Base-by-base conservation (phyloP, 768 basidiomycete species). In the Trametes cingulata region DNA sequence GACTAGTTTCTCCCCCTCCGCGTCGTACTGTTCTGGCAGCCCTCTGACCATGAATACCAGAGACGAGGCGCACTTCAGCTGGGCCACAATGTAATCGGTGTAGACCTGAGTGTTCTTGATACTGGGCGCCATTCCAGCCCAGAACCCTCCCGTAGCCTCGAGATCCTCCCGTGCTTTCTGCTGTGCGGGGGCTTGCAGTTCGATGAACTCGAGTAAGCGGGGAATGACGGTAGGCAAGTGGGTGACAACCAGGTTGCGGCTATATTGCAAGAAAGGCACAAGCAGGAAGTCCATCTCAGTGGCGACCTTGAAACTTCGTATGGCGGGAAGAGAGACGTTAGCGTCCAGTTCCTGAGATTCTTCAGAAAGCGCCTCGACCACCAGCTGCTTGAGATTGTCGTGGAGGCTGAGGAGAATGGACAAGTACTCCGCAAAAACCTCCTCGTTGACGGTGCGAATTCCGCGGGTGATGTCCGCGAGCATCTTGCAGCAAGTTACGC, bases 1-100 rank as follows among this genome's bases (percentile, higher is more conserved):
- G 33, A 95, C 87, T 24, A 98, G 82, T 5, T 82, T 85, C 69
- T 96, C 91, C 10, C 89, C 87, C 66, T 93, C 91, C 2, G 83
- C 77, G 41, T 90, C 85, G 56, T 86, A 82, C 49, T 87, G 84
- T 39, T 82, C 80, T n/a, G 75, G 74, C 46, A 80, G 76, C 68
- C 86, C 78, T 51, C 95, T 84, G 65, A 95, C 85, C 20, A 95
- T 85, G 76, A 93, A 97, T 1, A 94, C 92, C 40, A 98, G 78
- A 70, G 92, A 95, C 2, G 94, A 95, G 67, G 98, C 83, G 73
- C 94, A 89, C 93, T 95, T 98, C 71, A 95, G 90, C 72, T 98
- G 95, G 1, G 91, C 88, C 52, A 84, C 85, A 62, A 94, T 84
- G 57, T 95, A 86, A 69, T 97, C 95, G 14, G 82, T 79, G 72